A percentile compares a stretch with the other conserved stretches of the same genome.
phyloP scores from a whole-genome alignment of 768 basidiomycete species.

The Kwoniella pini region DNA sequence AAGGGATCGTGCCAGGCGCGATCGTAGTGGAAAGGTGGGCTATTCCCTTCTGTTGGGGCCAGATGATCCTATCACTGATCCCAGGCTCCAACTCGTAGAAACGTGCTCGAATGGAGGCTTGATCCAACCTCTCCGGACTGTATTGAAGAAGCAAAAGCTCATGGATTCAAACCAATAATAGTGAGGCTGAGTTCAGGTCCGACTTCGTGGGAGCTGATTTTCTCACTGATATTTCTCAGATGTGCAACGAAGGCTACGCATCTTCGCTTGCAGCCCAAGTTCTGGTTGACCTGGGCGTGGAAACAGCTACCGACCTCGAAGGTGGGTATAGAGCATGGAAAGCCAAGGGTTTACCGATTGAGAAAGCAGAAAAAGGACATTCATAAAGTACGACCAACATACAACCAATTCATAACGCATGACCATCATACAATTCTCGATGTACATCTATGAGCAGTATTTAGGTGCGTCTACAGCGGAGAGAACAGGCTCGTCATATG shows the following conservation, averaged over 20 bases:
- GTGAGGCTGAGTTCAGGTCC: background rate
- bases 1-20: constrained; percentile 7
- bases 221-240: background rate
- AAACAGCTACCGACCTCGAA: constrained; percentile 3
- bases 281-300: background rate
- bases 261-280: constrained; percentile 7
- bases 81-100: background rate
- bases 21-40: constrained; percentile 9
- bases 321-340: constrained; percentile 16
- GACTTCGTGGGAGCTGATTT: background rate
- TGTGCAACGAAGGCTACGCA: constrained; percentile 15
- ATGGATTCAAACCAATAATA: constrained; percentile 7
- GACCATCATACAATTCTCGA: too few relatives aligned
- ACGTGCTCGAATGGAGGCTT: constrained; percentile 12
- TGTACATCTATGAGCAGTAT: too few relatives aligned
- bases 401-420: too few relatives aligned
- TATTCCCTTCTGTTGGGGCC: too few relatives aligned
- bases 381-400: too few relatives aligned
- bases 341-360: background rate
- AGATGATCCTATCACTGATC: background rate
- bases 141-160: background rate
- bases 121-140: constrained; percentile 8
- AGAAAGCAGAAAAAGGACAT: background rate
- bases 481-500: background rate
- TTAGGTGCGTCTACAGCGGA: too few relatives aligned